These are phyloP conservation scores for Chrysoporthe austroafricana DNA, from an alignment of 2,329 filamentous ascomycete species.

Conservation along the genomic window DNA sequence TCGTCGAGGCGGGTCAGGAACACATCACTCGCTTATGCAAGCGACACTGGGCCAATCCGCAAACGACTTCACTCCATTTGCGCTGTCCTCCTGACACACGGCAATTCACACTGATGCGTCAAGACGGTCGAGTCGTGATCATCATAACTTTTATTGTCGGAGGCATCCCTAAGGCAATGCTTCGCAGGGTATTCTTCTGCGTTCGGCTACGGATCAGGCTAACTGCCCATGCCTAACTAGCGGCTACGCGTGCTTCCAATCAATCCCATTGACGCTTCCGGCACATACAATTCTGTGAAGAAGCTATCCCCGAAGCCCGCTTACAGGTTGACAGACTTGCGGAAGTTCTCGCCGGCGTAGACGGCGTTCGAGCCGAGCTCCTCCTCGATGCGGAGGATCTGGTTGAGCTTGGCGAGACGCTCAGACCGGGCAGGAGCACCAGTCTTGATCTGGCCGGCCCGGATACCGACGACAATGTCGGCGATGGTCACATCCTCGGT, in stretches of 20 bases:
- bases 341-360: constrained; percentile 92
- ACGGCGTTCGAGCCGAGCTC: constrained; percentile 91
- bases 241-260: constrained; percentile 23
- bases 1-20: neutral
- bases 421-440: constrained; percentile 95
- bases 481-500: constrained; percentile 99
- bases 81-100: neutral
- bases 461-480: constrained; percentile 96
- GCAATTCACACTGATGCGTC: neutral
- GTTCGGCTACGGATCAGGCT: constrained; percentile 19
- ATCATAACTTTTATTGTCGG: constrained; percentile 25
- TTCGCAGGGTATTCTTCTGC: constrained; percentile 24
- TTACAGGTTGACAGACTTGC: constrained; percentile 87
- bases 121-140: neutral
- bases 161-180: constrained; percentile 24
- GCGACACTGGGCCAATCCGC: neutral
- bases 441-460: constrained; percentile 98
- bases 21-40: constrained; percentile 4
- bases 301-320: constrained; percentile 30
- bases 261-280: constrained; percentile 16
- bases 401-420: constrained; percentile 99
- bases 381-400: constrained; percentile 99
- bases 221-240: constrained; percentile 15
- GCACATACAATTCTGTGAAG: constrained; percentile 16
- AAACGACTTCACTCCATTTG: neutral